Conservation (phyloP, 352 stramenopile genomes). For the Phytophthora ramorum region DNA sequence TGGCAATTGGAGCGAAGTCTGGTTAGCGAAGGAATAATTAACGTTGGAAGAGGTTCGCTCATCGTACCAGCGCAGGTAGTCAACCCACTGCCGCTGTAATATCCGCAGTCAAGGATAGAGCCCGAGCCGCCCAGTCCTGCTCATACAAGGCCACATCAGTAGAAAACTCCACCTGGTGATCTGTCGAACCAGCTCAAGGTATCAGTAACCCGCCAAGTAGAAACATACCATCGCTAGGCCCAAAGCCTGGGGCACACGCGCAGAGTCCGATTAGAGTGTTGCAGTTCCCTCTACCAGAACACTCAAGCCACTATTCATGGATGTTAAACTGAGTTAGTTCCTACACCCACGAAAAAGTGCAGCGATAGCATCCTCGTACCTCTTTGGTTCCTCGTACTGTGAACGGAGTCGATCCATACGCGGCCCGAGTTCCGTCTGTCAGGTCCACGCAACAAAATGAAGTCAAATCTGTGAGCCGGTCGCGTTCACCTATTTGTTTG, state of each 20-base stretch:
- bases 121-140: conserved; percentile 37
- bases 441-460: background rate
- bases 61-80: conserved; percentile 49
- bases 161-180: background rate
- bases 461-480: background rate
- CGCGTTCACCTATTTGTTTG: background rate
- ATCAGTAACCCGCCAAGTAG: background rate
- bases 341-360: background rate
- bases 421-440: conserved; percentile 40
- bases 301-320: conserved; percentile 61
- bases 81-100: conserved; percentile 49
- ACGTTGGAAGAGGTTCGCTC: background rate
- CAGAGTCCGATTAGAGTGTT: conserved; percentile 60
- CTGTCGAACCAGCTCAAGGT: background rate
- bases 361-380: conserved; percentile 28
- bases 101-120: conserved; percentile 50
- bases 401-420: conserved; percentile 36
- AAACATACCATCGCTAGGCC: conserved; percentile 59
- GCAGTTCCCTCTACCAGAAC: conserved; percentile 65
- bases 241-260: conserved; percentile 54
- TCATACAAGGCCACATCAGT: background rate
- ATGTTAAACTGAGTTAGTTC: conserved; percentile 1
- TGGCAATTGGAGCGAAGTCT: conserved; percentile 12
- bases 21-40: background rate
- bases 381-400: conserved; percentile 71